phyloP scores from a whole-genome alignment of 257 asterid genomes.

The Nemophila menziesii region DNA sequence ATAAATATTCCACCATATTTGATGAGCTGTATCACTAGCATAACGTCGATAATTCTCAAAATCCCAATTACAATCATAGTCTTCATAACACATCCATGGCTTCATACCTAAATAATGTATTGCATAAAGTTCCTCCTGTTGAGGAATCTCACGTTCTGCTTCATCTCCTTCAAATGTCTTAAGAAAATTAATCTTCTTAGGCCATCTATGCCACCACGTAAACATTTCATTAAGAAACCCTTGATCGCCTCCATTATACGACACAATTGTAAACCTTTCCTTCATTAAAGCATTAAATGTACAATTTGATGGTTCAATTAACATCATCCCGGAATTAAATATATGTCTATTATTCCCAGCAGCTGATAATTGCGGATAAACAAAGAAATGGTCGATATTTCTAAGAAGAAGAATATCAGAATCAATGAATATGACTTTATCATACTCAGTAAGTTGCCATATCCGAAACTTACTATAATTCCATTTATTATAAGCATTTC shows the following conservation, averaged over 20 bases:
- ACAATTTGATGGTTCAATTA: conserved; percentile 70
- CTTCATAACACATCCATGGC: conserved; percentile 79
- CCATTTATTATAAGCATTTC: conserved; percentile 59
- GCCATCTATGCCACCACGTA: conserved; percentile 81
- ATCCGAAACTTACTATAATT: conserved; percentile 80
- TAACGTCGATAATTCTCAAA: conserved; percentile 21
- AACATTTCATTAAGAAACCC: conserved; percentile 70
- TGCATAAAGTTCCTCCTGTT: conserved; percentile 32
- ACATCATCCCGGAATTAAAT: conserved; percentile 80
- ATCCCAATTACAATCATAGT: conserved; percentile 78
- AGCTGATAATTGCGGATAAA: conserved; percentile 60
- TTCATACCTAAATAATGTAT: conserved; percentile 72
- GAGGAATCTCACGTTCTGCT: conserved; percentile 17
- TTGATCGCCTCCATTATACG: conserved; percentile 89
- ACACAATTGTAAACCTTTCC: conserved; percentile 29
- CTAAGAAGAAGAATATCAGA: conserved; percentile 45
- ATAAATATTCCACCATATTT: conserved; percentile 61
- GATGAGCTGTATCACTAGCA: conserved; percentile 55
- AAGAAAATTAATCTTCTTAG: conserved; percentile 36
- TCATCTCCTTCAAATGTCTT: conserved; percentile 22
- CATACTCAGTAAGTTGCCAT: conserved; percentile 62
- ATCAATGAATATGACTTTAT: conserved; percentile 51
- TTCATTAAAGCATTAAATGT: conserved; percentile 37
- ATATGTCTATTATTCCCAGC: conserved; percentile 46
- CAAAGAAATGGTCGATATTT: conserved; percentile 48